Conservation (phyloP, 1,284 basidiomycete species). For the Calocybe gambosa region DNA sequence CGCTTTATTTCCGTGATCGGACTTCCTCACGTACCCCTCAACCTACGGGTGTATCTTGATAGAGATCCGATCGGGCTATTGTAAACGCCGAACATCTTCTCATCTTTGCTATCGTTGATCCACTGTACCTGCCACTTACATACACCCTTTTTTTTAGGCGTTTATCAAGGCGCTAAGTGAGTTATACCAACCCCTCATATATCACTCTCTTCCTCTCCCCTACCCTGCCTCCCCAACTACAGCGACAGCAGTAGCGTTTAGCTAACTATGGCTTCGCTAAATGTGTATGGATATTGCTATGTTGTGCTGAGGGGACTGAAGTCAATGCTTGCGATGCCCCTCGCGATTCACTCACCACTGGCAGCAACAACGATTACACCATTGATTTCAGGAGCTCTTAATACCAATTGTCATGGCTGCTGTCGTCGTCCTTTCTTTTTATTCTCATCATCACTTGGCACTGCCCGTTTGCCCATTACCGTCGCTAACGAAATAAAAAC, state of each 20-base stretch:
- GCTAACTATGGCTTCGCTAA: neutral
- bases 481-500: too few relatives aligned
- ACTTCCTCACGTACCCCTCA: too few relatives aligned
- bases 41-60: too few relatives aligned
- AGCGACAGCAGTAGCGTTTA: neutral
- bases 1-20: neutral
- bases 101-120: neutral
- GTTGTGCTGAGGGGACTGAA: too few relatives aligned
- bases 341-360: too few relatives aligned
- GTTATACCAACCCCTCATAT: too few relatives aligned
- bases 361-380: too few relatives aligned
- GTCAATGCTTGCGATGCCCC: too few relatives aligned
- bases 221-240: neutral
- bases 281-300: too few relatives aligned
- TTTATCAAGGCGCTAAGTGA: constrained; percentile 57
- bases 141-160: constrained; percentile 39
- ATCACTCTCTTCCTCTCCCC: neutral
- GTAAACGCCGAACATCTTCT: too few relatives aligned
- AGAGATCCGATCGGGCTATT: too few relatives aligned
- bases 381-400: neutral
- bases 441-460: neutral
- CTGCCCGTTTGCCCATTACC: too few relatives aligned
- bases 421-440: neutral
- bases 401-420: neutral
- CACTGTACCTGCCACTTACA: neutral